Base-by-base conservation (phyloP, 805 yeast species). In the Yarrowia sp. region DNA sequence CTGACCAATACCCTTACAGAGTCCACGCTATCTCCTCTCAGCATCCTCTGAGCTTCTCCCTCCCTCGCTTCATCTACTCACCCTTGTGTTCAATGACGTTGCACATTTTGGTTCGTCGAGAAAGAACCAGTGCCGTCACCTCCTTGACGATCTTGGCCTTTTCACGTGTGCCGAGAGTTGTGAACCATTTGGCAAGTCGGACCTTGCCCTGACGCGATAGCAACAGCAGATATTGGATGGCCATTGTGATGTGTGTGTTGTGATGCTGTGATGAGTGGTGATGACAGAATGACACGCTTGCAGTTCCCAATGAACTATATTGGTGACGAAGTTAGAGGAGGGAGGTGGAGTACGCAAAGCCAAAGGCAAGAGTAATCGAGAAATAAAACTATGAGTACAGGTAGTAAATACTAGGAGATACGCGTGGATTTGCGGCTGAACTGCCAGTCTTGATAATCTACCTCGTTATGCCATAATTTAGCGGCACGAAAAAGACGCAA, bases 151-250 rank as follows among this genome's bases (percentile, higher is more conserved):
- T 87, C 78, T 90, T 90, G 66, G 88, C 82, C 80, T 93, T 92
- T 73, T 92, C 97, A 76, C 91, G 92, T 74, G 89, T 89, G n/a
- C 90, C 84, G 58, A 89, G 82, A 40, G 97, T 87, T 66, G 85
- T 84, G 77, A 92, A 95, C 99, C 99, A 95, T 80, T 93, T 93
- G 45, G 96, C 86, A 43, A 96, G 84, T 74, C 99, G 84, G 41
- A 92, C 92, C 78, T 94, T 95, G 38, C 99, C 99, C 77, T 95
- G 99, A 73, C 97, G 86, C 14, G 98, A 93, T 15, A 94, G 84
- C 66, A 95, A 81, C 61, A 96, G 83, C 67, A 94, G 75, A 77
- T 90, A 96, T 73, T 89, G 89, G 70, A 95, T 85, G 11, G 89
- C 88, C 96, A 90, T 90, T 46, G 41, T 35, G 46, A 26, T 45